These are phyloP conservation scores for Puya raimondii DNA, from an alignment of 176 grass and related monocot species.

Conservation along the genomic window DNA sequence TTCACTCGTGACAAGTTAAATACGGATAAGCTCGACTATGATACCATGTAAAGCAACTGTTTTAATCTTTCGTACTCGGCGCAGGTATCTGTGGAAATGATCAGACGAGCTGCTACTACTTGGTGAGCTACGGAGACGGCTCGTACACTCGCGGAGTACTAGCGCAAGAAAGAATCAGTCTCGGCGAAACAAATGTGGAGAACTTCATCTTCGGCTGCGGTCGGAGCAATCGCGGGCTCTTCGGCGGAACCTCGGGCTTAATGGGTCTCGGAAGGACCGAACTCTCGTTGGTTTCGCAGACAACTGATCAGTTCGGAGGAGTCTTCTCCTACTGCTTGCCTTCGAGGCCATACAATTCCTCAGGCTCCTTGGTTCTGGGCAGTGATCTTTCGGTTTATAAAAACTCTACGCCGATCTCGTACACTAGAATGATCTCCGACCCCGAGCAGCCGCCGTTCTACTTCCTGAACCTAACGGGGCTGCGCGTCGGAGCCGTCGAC, in stretches of 20 bases:
- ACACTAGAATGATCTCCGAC: conserved; percentile 79
- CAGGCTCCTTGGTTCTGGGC: conserved; percentile 62
- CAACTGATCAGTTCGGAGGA: conserved; percentile 37
- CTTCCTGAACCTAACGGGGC: conserved; percentile 74
- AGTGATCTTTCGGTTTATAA: conserved; percentile 28
- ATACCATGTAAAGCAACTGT: too few species aligned
- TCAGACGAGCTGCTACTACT: conserved; percentile 51
- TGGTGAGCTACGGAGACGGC: conserved; percentile 71
- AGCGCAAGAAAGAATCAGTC: conserved; percentile 50
- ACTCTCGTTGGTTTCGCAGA: conserved; percentile 52
- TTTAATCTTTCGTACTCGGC: too few species aligned
- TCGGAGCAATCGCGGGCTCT: conserved; percentile 57
- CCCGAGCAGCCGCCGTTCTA: conserved; percentile 68
- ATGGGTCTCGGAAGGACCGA: conserved; percentile 62
- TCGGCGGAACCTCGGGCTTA: conserved; percentile 60
- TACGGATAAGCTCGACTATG: too few species aligned
- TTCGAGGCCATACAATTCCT: conserved; percentile 8
- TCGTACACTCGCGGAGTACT: conserved; percentile 80
- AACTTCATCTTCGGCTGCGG: conserved; percentile 83
- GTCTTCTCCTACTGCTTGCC: conserved; percentile 79
- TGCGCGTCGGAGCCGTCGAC: conserved; percentile 34
- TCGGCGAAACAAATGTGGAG: conserved; percentile 42
- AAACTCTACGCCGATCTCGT: conserved; percentile 43
- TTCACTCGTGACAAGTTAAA: too few species aligned
- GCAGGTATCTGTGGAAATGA: conserved; percentile 23